Conservation (phyloP, 805 yeast genomes). For the Candida boidinii region DNA sequence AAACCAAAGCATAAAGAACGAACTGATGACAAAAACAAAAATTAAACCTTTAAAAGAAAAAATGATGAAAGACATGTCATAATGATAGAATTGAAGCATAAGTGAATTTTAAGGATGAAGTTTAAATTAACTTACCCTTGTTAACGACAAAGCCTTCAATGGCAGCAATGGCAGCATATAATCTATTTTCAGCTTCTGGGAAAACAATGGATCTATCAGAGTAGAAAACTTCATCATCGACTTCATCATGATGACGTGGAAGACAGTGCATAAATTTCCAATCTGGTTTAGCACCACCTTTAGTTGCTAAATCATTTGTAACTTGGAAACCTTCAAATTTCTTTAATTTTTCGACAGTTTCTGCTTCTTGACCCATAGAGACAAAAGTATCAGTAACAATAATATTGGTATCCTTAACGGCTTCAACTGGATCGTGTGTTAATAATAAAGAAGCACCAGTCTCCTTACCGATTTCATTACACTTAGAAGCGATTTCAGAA, state of each 20-base stretch:
- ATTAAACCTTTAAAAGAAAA: too few relatives aligned
- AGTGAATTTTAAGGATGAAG: too few relatives aligned
- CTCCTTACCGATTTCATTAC: slow-evolving; percentile 41
- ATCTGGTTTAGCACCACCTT: slow-evolving; percentile 48
- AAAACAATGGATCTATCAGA: slow-evolving; percentile 78
- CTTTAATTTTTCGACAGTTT: slow-evolving; percentile 58
- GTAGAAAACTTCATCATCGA: slow-evolving; percentile 87
- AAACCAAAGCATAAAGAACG: too few relatives aligned
- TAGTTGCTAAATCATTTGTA: slow-evolving; percentile 54
- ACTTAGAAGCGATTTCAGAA: slow-evolving; percentile 41
- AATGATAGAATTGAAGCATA: too few relatives aligned
- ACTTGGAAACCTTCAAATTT: slow-evolving; percentile 88
- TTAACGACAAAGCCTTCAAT: slow-evolving; percentile 84
- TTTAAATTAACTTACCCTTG: slow-evolving; percentile 47
- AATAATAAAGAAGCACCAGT: slow-evolving; percentile 47
- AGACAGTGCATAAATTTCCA: slow-evolving; percentile 98
- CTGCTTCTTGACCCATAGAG: slow-evolving; percentile 95
- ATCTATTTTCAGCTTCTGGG: slow-evolving; percentile 91
- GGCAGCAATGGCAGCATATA: slow-evolving; percentile 93
- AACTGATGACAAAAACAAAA: too few relatives aligned
- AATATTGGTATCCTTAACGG: slow-evolving; percentile 67
- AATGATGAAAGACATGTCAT: too few relatives aligned
- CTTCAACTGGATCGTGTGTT: slow-evolving; percentile 66
- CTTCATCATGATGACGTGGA: slow-evolving; percentile 94
- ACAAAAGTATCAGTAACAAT: slow-evolving; percentile 95